Evolutionary conservation across 1,284 basidiomycete species (phyloP).

Genomic region (Fistulinella cinereoalba): DNA sequence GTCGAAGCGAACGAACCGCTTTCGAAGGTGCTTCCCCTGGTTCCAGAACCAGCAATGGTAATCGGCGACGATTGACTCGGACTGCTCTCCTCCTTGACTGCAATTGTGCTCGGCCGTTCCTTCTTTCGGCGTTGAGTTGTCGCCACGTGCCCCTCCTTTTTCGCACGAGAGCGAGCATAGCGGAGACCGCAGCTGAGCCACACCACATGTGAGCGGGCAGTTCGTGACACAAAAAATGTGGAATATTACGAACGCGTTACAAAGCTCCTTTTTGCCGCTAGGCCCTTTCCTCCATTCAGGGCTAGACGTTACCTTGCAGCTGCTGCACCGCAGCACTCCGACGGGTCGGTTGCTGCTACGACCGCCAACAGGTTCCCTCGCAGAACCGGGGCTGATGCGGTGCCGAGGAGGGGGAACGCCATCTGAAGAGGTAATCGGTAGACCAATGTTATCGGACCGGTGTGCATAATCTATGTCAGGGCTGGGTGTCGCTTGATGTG

Average conservation of each 20-base stretch:
- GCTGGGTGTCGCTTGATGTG: slow-evolving; percentile 41
- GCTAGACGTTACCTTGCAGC: slow-evolving; percentile 80
- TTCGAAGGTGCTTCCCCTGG: slow-evolving; percentile 43
- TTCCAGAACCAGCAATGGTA: slow-evolving; percentile 33
- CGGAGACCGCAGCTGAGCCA: slow-evolving; percentile 68
- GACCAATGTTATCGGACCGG: slow-evolving; percentile 28
- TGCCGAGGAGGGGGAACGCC: slow-evolving; percentile 64
- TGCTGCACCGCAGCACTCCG: slow-evolving; percentile 74
- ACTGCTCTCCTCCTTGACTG: slow-evolving; percentile 35
- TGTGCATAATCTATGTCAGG: slow-evolving; percentile 32
- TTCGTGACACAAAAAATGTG: slow-evolving; percentile 9
- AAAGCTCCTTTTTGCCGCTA: slow-evolving; percentile 87
- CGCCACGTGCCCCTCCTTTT: slow-evolving; percentile 64
- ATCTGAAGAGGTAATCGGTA: slow-evolving; percentile 37
- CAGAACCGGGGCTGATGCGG: slow-evolving; percentile 46
- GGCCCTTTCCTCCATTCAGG: slow-evolving; percentile 95
- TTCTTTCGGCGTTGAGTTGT: slow-evolving; percentile 43
- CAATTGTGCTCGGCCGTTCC: slow-evolving; percentile 33
- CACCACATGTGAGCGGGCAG: slow-evolving; percentile 27
- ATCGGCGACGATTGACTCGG: slow-evolving; percentile 40
- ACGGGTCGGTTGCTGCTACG: slow-evolving; percentile 60
- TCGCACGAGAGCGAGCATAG: slow-evolving; percentile 77
- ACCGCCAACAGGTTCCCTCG: slow-evolving; percentile 24
- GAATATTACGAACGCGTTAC: slow-evolving; percentile 76
- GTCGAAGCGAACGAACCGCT: slow-evolving; percentile 48